These are phyloP conservation scores for Potentilla sterilis DNA, from an alignment of 306 rosid genomes.

Conservation along the genomic window DNA sequence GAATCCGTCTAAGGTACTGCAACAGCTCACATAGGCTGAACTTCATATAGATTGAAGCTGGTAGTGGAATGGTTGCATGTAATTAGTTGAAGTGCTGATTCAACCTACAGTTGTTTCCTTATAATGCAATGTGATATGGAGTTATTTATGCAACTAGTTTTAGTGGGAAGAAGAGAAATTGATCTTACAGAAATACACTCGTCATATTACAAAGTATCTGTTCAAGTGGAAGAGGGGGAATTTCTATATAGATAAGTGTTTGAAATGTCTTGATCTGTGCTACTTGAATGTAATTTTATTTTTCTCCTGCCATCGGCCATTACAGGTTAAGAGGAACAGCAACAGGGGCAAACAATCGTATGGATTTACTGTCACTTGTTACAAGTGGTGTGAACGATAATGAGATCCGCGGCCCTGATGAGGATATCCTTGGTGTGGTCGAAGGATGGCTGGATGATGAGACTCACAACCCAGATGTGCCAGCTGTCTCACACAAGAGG, in stretches of 20 bases:
- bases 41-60: not conserved
- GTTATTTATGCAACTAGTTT: not conserved
- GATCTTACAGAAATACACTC: not conserved
- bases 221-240: not conserved
- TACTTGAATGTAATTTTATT: conserved; percentile 7
- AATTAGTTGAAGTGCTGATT: not conserved
- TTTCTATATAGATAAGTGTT: not conserved
- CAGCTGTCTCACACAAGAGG: conserved; percentile 83
- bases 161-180: not conserved
- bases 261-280: not conserved
- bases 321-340: conserved; percentile 78
- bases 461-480: conserved; percentile 95
- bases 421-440: conserved; percentile 81
- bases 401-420: conserved; percentile 61
- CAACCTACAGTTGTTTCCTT: not conserved
- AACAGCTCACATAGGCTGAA: not conserved
- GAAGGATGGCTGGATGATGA: conserved; percentile 95
- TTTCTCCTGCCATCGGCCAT: conserved; percentile 10
- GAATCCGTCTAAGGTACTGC: conserved; percentile 83
- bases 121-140: not conserved
- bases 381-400: conserved; percentile 70
- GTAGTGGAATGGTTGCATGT: not conserved
- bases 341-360: conserved; percentile 80
- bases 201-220: not conserved
- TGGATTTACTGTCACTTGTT: conserved; percentile 90